Conservation (phyloP, 2,329 filamentous ascomycete genomes). For the Nothophoma quercina region DNA sequence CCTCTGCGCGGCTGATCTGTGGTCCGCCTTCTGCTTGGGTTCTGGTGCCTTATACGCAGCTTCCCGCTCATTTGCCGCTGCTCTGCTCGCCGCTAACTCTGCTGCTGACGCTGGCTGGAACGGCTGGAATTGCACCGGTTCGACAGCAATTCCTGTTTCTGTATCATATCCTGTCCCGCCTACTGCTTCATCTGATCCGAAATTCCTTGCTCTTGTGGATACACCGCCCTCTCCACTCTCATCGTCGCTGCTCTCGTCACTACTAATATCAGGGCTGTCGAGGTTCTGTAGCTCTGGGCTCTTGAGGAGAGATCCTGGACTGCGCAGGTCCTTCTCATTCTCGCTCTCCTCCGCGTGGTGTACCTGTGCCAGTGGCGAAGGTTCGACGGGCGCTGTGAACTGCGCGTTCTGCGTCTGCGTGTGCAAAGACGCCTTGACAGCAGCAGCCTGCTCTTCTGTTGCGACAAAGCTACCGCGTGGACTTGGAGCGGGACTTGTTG, state of each 20-base stretch:
- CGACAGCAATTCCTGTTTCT: neutral
- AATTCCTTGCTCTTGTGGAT: constrained; percentile 5
- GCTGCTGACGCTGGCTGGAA: constrained; percentile 12
- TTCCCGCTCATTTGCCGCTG: constrained; percentile 14
- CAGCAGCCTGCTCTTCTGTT: constrained; percentile 40
- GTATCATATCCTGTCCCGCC: neutral
- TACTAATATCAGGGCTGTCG: constrained; percentile 50
- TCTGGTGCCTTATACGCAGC: constrained; percentile 10
- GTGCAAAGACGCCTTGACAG: constrained; percentile 43
- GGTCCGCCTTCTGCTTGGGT: constrained; percentile 12
- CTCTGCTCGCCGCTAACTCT: constrained; percentile 12
- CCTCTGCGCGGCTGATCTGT: constrained; percentile 16
- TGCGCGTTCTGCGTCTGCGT: constrained; percentile 51
- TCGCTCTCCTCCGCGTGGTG: constrained; percentile 32
- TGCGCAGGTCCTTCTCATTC: constrained; percentile 39
- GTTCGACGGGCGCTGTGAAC: constrained; percentile 54
- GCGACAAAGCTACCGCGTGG: constrained; percentile 56
- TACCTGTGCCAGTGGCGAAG: constrained; percentile 43
- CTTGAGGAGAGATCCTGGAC: constrained; percentile 50
- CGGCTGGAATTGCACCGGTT: constrained; percentile 8
- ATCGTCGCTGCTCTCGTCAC: constrained; percentile 44
- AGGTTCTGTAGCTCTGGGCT: constrained; percentile 49
- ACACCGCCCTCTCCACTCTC: constrained; percentile 22
- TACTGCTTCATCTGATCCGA: constrained; percentile 10
- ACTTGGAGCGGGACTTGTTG: constrained; percentile 27